A percentile compares a stretch with the other conserved stretches of the same genome.
Conservation (phyloP, 768 basidiomycete species). For the Neoboletus magnificus region DNA sequence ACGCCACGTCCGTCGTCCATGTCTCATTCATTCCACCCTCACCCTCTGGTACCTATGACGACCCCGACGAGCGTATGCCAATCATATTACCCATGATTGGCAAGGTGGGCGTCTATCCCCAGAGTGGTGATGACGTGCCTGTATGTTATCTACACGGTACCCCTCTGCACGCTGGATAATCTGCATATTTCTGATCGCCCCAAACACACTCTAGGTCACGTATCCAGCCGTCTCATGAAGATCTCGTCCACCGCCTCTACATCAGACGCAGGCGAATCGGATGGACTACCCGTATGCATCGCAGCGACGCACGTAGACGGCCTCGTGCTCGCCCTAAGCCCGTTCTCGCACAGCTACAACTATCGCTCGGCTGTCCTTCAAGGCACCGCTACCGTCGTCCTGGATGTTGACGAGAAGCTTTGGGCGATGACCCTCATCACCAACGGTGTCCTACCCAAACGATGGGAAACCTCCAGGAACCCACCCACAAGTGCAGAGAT, state of each 20-base stretch:
- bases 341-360: constrained; percentile 27
- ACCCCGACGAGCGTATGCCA: constrained; percentile 12
- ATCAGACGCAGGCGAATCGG: background rate
- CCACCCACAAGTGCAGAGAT: constrained; percentile 22
- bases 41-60: constrained; percentile 8
- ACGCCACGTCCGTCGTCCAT: constrained; percentile 22
- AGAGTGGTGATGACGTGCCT: constrained; percentile 2
- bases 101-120: constrained; percentile 20
- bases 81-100: constrained; percentile 28
- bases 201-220: constrained; percentile 9
- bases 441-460: constrained; percentile 19
- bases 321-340: constrained; percentile 20
- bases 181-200: background rate
- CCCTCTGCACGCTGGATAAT: no score
- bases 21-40: constrained; percentile 24
- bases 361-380: constrained; percentile 26
- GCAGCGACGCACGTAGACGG: constrained; percentile 26
- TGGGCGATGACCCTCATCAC: constrained; percentile 25
- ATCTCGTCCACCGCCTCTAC: constrained; percentile 3
- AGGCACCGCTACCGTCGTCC: constrained; percentile 14
- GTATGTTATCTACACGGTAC: constrained; percentile 24
- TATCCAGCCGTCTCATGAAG: constrained; percentile 28
- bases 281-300: constrained; percentile 19
- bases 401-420: constrained; percentile 20
- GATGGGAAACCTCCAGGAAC: constrained; percentile 21